Conservation (phyloP, 2,329 filamentous ascomycete genomes). For the Graphilbum fragrans region DNA sequence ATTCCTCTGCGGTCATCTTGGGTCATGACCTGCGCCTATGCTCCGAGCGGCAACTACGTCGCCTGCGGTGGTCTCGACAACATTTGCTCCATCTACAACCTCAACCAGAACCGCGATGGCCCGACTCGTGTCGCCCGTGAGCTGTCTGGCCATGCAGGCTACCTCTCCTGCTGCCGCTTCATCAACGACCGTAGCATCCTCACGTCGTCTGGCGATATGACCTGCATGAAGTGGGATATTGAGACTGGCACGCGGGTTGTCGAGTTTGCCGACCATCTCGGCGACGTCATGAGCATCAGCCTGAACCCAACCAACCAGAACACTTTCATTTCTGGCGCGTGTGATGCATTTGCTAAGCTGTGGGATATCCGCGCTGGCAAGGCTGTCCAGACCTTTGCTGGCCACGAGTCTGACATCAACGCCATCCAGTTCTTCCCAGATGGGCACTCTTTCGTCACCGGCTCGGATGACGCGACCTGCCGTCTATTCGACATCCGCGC, state of each 20-base stretch:
- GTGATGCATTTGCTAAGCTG: constrained; percentile 94
- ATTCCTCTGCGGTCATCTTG: constrained; percentile 95
- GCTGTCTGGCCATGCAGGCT: constrained; percentile 91
- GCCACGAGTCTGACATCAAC: constrained; percentile 98
- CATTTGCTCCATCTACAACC: constrained; percentile 99
- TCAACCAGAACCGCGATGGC: constrained; percentile 88
- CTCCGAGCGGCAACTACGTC: constrained; percentile 94
- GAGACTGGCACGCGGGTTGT: constrained; percentile 95
- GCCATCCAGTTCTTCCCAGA: constrained; percentile 99
- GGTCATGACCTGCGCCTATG: constrained; percentile 99
- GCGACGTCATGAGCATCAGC: constrained; percentile 99
- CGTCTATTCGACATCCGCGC: constrained; percentile 95
- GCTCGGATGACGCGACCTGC: constrained; percentile 95
- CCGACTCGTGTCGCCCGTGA: constrained; percentile 92
- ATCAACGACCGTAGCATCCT: constrained; percentile 97
- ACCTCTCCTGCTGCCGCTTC: constrained; percentile 96
- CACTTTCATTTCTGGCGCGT: constrained; percentile 98
- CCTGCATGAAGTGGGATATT: constrained; percentile 99
- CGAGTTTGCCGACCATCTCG: constrained; percentile 95
- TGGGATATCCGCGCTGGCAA: constrained; percentile 99
- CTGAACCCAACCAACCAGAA: constrained; percentile 99
- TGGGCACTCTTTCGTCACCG: constrained; percentile 94
- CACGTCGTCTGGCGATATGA: constrained; percentile 98
- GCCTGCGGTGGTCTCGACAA: constrained; percentile 98
- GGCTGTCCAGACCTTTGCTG: constrained; percentile 96